These are phyloP conservation scores for Penicillium angulare DNA, from an alignment of 495 filamentous ascomycete species.

Conservation along the genomic window DNA sequence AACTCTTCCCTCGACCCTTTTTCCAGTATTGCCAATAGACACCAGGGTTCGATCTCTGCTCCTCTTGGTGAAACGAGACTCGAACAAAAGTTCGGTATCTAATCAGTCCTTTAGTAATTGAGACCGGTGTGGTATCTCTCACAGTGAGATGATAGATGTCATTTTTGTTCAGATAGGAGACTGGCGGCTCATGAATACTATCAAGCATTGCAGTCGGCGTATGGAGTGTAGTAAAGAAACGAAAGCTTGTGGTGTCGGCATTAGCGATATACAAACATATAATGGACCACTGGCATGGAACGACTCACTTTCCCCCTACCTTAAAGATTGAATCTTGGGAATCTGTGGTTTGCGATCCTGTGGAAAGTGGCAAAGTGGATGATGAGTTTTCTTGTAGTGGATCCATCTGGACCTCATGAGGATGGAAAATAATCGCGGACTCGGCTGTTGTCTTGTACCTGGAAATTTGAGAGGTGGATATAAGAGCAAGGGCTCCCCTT, in stretches of 20 bases:
- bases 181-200: conserved; percentile 79
- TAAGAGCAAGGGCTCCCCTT: background rate
- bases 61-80: conserved; percentile 91
- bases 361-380: background rate
- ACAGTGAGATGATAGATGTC: conserved; percentile 85
- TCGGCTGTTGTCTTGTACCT: background rate
- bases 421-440: background rate
- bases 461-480: background rate
- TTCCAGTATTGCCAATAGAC: conserved; percentile 98
- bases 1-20: conserved; percentile 83
- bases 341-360: background rate
- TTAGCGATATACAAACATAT: background rate
- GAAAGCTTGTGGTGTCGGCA: conserved; percentile 13
- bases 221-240: background rate
- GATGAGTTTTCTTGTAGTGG: background rate
- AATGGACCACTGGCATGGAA: background rate
- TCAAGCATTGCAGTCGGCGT: conserved; percentile 97
- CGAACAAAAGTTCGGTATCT: conserved; percentile 85
- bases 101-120: conserved; percentile 39
- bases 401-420: background rate
- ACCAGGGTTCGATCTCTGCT: conserved; percentile 77
- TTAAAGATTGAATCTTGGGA: background rate
- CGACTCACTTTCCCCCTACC: background rate
- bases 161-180: conserved; percentile 96
- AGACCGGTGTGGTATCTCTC: conserved; percentile 56